phyloP scores from a whole-genome alignment of 2,329 filamentous ascomycete species.

The Aspergillus eucalypticola region DNA sequence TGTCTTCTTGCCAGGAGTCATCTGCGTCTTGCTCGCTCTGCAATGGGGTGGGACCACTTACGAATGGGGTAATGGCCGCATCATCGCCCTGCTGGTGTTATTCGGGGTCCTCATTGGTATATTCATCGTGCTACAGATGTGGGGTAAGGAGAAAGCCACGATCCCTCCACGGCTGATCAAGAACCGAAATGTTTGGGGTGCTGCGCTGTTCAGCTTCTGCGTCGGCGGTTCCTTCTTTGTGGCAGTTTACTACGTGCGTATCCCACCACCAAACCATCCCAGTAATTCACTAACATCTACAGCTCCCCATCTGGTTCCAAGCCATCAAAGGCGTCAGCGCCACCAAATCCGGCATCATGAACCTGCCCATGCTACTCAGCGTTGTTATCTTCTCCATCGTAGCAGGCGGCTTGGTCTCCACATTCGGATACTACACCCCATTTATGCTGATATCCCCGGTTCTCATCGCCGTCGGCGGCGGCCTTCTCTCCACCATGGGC shows the following conservation, averaged over 20 bases:
- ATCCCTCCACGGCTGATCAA: conserved; percentile 48
- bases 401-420: conserved; percentile 32
- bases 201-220: conserved; percentile 44
- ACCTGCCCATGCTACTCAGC: conserved; percentile 36
- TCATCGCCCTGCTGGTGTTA: conserved; percentile 41
- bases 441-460: conserved; percentile 39
- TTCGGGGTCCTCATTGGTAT: conserved; percentile 46
- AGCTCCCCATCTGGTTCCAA: conserved; percentile 50
- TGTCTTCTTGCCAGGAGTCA: conserved; percentile 22
- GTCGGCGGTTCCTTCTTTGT: conserved; percentile 48
- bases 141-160: conserved; percentile 44
- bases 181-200: conserved; percentile 46
- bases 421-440: conserved; percentile 42
- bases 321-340: conserved; percentile 39
- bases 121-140: conserved; percentile 37
- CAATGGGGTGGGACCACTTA: conserved; percentile 54
- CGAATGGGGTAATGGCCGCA: conserved; percentile 46
- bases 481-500: conserved; percentile 38
- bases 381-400: conserved; percentile 36
- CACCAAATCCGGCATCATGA: conserved; percentile 42
- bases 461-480: conserved; percentile 37
- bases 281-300: background rate
- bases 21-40: conserved; percentile 51
- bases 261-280: background rate
- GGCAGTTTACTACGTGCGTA: conserved; percentile 46